A percentile compares a stretch with the other conserved stretches of the same genome.
phyloP scores from a whole-genome alignment of 169 alveolate genomes.

The Eimeria praecox region DNA sequence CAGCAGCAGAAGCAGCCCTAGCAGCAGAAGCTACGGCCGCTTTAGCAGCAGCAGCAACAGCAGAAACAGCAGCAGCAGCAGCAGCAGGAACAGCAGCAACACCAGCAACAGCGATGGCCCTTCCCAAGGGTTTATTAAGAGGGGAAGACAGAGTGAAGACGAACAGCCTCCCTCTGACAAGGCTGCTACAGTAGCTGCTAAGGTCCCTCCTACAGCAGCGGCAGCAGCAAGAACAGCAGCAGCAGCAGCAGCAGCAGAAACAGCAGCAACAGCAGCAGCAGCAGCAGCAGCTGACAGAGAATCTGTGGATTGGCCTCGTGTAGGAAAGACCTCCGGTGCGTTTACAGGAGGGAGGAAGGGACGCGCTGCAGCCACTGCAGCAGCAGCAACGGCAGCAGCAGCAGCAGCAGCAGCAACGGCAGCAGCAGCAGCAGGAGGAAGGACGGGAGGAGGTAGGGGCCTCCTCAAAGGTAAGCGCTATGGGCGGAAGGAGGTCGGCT shows the following conservation, averaged over 20 bases:
- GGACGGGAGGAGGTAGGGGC: not conserved
- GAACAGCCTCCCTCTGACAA: not conserved
- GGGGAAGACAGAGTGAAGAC: not conserved
- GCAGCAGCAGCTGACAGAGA: conserved; percentile 12
- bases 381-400: not conserved
- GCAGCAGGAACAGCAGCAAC: not conserved
- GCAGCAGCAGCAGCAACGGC: not conserved
- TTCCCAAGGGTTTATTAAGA: not conserved
- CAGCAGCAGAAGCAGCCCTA: conserved; percentile 1
- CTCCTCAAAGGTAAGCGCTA: not conserved
- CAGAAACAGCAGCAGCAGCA: not conserved
- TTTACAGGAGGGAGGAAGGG: not conserved
- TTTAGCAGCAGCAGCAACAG: not conserved
- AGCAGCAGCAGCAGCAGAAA: not conserved
- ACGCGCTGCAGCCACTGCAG: not conserved
- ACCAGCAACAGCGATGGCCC: not conserved
- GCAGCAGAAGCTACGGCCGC: not conserved
- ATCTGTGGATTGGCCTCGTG: not conserved
- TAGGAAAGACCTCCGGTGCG: not conserved
- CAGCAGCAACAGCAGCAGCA: not conserved
- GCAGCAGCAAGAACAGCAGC: not conserved
- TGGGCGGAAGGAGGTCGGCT: not conserved
- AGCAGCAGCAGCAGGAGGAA: not conserved
- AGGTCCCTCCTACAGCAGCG: not conserved
- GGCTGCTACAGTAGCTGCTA: not conserved